phyloP scores from a whole-genome alignment of 139 green algal genomes.

The Picochlorum sp. region DNA sequence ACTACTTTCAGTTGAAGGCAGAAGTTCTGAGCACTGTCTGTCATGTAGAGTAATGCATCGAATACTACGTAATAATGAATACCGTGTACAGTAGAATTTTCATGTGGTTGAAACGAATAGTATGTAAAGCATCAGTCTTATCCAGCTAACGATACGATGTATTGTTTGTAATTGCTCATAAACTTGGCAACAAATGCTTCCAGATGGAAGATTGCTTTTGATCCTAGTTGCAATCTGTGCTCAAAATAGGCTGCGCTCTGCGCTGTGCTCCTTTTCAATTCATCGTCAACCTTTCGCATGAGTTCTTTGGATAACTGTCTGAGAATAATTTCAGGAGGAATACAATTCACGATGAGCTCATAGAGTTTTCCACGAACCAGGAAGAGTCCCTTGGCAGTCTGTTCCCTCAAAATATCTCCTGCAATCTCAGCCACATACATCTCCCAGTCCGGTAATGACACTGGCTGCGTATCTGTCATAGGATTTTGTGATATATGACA shows the following conservation, averaged over 20 bases:
- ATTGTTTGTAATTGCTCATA: slow-evolving; percentile 89
- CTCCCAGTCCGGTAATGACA: slow-evolving; percentile 85
- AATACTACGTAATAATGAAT: background rate
- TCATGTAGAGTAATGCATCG: background rate
- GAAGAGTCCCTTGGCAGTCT: slow-evolving; percentile 77
- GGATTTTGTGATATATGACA: slow-evolving; percentile 55
- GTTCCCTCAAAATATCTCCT: slow-evolving; percentile 78
- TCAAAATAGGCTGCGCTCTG: slow-evolving; percentile 71
- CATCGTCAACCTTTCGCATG: slow-evolving; percentile 78
- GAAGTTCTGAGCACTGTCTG: background rate
- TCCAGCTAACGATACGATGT: slow-evolving; percentile 22
- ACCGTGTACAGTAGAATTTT: background rate
- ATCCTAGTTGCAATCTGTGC: slow-evolving; percentile 77
- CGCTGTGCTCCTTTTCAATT: slow-evolving; percentile 65
- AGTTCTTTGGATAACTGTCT: slow-evolving; percentile 66
- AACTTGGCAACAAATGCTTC: slow-evolving; percentile 94
- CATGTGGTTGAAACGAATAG: background rate
- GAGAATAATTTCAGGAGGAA: slow-evolving; percentile 77
- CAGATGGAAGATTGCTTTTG: slow-evolving; percentile 95
- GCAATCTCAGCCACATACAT: slow-evolving; percentile 79
- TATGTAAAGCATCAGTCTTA: background rate
- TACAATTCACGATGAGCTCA: slow-evolving; percentile 94
- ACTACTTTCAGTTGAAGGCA: slow-evolving; percentile 19
- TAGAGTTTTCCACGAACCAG: slow-evolving; percentile 85
- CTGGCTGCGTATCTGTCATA: slow-evolving; percentile 45